phyloP scores from a whole-genome alignment of 2,329 filamentous ascomycete species.

The Daldinia sp. region DNA sequence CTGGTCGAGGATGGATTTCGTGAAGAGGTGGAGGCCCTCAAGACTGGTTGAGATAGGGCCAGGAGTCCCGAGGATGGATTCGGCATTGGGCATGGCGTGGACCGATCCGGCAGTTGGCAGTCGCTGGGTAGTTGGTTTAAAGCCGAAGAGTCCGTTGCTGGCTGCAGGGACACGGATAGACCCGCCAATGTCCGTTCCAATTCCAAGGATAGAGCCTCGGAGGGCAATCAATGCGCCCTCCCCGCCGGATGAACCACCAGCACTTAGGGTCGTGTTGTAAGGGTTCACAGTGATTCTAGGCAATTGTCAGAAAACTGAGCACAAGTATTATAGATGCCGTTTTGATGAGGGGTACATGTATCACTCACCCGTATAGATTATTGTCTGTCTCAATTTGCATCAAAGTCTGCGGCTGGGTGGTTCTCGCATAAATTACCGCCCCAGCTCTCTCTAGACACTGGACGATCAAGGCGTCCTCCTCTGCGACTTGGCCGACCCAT shows the following conservation, averaged over 20 bases:
- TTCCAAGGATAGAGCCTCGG: conserved; percentile 60
- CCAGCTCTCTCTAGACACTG: conserved; percentile 57
- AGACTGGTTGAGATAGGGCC: conserved; percentile 64
- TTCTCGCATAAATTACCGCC: conserved; percentile 60
- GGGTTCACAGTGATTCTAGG: conserved; percentile 61
- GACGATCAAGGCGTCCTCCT: conserved; percentile 58
- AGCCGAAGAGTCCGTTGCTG: conserved; percentile 55
- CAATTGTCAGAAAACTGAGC: background rate
- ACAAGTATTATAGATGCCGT: background rate
- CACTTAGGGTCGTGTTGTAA: conserved; percentile 58
- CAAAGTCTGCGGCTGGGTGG: conserved; percentile 61
- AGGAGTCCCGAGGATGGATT: conserved; percentile 57
- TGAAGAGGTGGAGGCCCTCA: conserved; percentile 55
- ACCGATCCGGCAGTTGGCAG: conserved; percentile 53
- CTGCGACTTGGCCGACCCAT: conserved; percentile 55
- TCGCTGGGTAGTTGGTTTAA: conserved; percentile 53
- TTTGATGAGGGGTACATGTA: background rate
- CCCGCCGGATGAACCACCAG: conserved; percentile 64
- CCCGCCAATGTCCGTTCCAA: conserved; percentile 63
- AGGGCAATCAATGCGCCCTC: conserved; percentile 64
- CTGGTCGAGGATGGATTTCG: conserved; percentile 47
- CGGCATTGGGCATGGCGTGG: conserved; percentile 51
- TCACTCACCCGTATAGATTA: conserved; percentile 55
- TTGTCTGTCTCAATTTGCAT: conserved; percentile 62
- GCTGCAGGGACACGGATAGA: conserved; percentile 58